Evolutionary conservation across 2,329 filamentous ascomycete species (phyloP), one percentile per base, ranked within the genome.

Genomic region (Trichoderma brevicompactum): DNA sequence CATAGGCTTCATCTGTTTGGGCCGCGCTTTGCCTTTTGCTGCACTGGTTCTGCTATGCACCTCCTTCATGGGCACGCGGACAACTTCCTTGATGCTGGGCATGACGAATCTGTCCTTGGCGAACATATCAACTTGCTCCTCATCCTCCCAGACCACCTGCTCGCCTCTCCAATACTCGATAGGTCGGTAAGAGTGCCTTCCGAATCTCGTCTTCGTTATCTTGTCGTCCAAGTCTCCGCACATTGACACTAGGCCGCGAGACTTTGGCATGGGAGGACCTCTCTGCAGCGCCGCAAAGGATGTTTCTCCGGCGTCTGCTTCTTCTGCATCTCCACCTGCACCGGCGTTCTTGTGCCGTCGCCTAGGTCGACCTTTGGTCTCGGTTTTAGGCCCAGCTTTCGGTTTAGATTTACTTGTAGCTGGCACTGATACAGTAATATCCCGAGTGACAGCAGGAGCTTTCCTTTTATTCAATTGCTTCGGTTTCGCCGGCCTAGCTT

Each of bases 131-230:
- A 80, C 79, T 48, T 78, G 75, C 55, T 88, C 86, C 28, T 87
- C 85, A 19, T 85, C 81, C 59, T 89, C 87, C 72, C 88, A 92
- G 23, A 92, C 85, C 53, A 90, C 86, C 62, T 86, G 86, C 75
- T 98, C 94, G 69, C 93, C 93, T 71, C 88, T 88, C 94, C 94
- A 98, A 74, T 85, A 96, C 32, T 92, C 87, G 41, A 97, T 78
- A 0, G 94, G 95, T 67, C 87, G 87, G 68, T 92, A 89, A 9
- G 91, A 92, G 60, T 87, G 86, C 65, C 95, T 87, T 2, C 92
- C 94, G 12, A 90, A 94, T 62, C 92, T 88, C 58, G 89, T 91
- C 50, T 82, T 85, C 36, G 82, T 81, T 68, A 85, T 80, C 32
- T 78, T 80, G 61, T 87, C 82, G 50, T 64, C 61, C 28, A 79